Evolutionary conservation across 495 filamentous ascomycete species (phyloP).

Genomic region (Penicillium ucsense): DNA sequence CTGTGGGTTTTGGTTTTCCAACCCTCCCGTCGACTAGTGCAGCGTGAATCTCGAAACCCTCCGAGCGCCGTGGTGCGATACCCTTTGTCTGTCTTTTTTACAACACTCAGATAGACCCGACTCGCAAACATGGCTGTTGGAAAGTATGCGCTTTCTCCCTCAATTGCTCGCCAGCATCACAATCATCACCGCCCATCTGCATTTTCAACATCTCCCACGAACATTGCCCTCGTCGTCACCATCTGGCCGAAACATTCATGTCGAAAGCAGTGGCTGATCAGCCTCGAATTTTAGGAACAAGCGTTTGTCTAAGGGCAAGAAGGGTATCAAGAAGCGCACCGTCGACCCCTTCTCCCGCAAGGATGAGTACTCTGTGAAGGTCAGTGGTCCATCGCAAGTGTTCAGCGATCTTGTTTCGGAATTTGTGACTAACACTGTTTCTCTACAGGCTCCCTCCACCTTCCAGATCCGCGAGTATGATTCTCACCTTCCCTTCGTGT

Average conservation of each 20-base stretch:
- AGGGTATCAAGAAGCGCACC: slow-evolving; percentile 99
- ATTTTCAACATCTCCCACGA: neutral
- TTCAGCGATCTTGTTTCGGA: too few relatives aligned
- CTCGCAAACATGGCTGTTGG: slow-evolving; percentile 83
- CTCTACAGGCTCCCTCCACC: slow-evolving; percentile 73
- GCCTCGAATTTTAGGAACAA: slow-evolving; percentile 69
- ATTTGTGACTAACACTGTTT: neutral
- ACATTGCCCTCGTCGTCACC: neutral
- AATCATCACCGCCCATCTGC: slow-evolving; percentile 3
- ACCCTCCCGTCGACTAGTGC: slow-evolving; percentile 28
- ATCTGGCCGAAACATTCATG: neutral
- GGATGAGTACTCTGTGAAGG: slow-evolving; percentile 98
- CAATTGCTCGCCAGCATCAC: slow-evolving; percentile 1
- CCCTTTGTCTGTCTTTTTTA: slow-evolving; percentile 35
- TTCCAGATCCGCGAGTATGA: slow-evolving; percentile 95
- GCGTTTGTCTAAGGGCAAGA: slow-evolving; percentile 99
- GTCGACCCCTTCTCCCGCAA: slow-evolving; percentile 96
- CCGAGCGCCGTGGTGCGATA: slow-evolving; percentile 34
- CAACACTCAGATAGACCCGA: slow-evolving; percentile 32
- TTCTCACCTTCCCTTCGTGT: neutral
- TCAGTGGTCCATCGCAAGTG: slow-evolving; percentile 24
- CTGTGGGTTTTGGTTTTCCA: slow-evolving; percentile 39
- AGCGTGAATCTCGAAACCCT: slow-evolving; percentile 30
- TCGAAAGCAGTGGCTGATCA: slow-evolving; percentile 7
- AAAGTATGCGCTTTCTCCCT: slow-evolving; percentile 53